phyloP scores from a whole-genome alignment of 768 basidiomycete species.

The Xerocomellus intermedius region DNA sequence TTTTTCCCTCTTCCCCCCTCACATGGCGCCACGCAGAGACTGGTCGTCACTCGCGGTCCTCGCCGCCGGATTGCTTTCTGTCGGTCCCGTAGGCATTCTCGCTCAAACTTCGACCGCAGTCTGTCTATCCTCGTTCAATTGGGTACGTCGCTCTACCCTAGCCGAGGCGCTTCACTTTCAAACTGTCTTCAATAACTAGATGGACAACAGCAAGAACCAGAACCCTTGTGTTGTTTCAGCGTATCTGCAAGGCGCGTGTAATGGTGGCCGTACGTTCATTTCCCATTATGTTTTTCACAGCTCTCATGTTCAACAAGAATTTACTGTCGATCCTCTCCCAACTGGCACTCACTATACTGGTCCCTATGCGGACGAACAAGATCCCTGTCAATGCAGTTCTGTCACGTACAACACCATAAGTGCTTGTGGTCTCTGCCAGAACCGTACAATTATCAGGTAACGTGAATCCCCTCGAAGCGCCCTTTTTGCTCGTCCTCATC shows the following conservation, averaged over 20 bases:
- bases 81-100: slow-evolving; percentile 9
- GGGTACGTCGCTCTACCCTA: slow-evolving; percentile 21
- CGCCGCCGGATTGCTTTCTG: slow-evolving; percentile 12
- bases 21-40: slow-evolving; percentile 8
- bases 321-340: slow-evolving; percentile 40
- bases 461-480: background rate
- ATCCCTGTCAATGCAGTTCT: slow-evolving; percentile 53
- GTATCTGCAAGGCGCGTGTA: slow-evolving; percentile 43
- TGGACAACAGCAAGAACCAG: slow-evolving; percentile 44
- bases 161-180: background rate
- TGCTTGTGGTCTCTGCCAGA: slow-evolving; percentile 60
- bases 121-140: slow-evolving; percentile 24
- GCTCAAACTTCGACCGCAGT: slow-evolving; percentile 26
- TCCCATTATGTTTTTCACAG: slow-evolving; percentile 1
- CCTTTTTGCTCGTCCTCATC: background rate
- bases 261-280: slow-evolving; percentile 38
- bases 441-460: slow-evolving; percentile 38
- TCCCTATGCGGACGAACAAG: slow-evolving; percentile 31
- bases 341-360: slow-evolving; percentile 26
- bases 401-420: slow-evolving; percentile 55
- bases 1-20: background rate
- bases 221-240: slow-evolving; percentile 48
- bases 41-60: slow-evolving; percentile 22
- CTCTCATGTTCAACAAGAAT: slow-evolving; percentile 30
- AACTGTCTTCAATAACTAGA: slow-evolving; percentile 13